A percentile compares a stretch with the other conserved stretches of the same genome.
Evolutionary conservation across 345 rosid genomes (phyloP).

Genomic region (Cardamine occulta): DNA sequence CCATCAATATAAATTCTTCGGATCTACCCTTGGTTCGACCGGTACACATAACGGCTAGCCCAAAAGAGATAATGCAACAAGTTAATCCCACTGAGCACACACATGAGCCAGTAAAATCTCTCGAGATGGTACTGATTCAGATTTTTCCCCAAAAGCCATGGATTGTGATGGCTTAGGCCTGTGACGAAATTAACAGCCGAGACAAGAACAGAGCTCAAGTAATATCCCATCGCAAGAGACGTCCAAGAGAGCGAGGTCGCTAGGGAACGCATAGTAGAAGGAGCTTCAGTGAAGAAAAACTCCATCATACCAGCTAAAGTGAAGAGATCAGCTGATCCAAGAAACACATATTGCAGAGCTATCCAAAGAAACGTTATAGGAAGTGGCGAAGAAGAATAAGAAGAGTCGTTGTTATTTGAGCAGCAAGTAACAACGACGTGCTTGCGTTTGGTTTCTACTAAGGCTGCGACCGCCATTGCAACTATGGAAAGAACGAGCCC

Average conservation of each 20-base stretch:
- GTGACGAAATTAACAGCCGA: conserved; percentile 61
- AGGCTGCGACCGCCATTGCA: conserved; percentile 85
- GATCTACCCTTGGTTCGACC: conserved; percentile 44
- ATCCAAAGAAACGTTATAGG: conserved; percentile 92
- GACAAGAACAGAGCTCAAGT: conserved; percentile 79
- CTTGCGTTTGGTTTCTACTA: conserved; percentile 70
- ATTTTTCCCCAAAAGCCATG: conserved; percentile 80
- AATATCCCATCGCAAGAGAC: conserved; percentile 94
- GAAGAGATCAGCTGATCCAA: conserved; percentile 97
- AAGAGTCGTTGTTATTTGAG: conserved; percentile 44
- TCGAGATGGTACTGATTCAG: conserved; percentile 86
- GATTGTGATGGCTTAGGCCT: conserved; percentile 42
- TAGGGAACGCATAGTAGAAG: conserved; percentile 80
- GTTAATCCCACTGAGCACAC: conserved; percentile 67
- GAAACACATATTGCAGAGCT: conserved; percentile 82
- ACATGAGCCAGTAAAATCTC: conserved; percentile 84
- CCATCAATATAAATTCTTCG: neutral
- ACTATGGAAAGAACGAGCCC: conserved; percentile 72
- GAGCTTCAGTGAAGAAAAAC: conserved; percentile 89
- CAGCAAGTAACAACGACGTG: conserved; percentile 46
- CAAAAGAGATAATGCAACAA: conserved; percentile 84
- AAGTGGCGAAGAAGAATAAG: conserved; percentile 50
- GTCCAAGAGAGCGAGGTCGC: conserved; percentile 93
- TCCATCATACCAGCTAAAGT: conserved; percentile 94
- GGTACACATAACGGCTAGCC: conserved; percentile 71